Evolutionary conservation across 108 stramenopile genomes (phyloP).

Genomic region (Fragilariopsis cylindrus): DNA sequence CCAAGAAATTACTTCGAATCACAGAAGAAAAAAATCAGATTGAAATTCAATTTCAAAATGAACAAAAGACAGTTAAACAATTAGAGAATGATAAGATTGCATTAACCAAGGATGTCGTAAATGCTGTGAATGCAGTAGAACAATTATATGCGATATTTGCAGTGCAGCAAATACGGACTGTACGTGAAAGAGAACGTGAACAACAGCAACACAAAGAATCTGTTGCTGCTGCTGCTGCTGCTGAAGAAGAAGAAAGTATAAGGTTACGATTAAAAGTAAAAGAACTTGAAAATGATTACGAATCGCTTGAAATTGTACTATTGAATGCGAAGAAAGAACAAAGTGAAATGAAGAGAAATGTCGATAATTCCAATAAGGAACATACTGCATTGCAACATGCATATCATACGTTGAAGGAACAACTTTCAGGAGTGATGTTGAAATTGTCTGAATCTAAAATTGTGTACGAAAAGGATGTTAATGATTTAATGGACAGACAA

Average conservation of each 20-base stretch:
- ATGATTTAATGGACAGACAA: neutral
- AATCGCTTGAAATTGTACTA: neutral
- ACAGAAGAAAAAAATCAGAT: neutral
- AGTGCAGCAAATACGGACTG: too few species aligned
- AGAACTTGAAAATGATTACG: neutral
- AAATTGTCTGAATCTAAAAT: neutral
- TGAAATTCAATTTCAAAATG: neutral
- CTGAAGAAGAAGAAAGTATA: too few species aligned
- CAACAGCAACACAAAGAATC: too few species aligned
- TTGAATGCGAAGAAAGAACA: neutral
- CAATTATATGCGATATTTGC: too few species aligned
- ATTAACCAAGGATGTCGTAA: too few species aligned
- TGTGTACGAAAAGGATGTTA: neutral
- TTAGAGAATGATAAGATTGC: too few species aligned
- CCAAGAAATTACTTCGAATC: too few species aligned
- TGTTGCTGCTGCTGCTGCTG: too few species aligned
- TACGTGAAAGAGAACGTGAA: too few species aligned
- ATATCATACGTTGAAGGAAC: neutral
- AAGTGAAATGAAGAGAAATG: neutral
- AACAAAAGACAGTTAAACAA: too few species aligned
- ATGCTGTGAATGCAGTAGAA: too few species aligned
- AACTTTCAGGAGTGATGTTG: neutral
- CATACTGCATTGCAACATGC: neutral
- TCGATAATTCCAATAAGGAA: neutral
- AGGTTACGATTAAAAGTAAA: neutral